Conservation (phyloP, 495 filamentous ascomycete genomes). For the Lineolata rhizophorae region DNA sequence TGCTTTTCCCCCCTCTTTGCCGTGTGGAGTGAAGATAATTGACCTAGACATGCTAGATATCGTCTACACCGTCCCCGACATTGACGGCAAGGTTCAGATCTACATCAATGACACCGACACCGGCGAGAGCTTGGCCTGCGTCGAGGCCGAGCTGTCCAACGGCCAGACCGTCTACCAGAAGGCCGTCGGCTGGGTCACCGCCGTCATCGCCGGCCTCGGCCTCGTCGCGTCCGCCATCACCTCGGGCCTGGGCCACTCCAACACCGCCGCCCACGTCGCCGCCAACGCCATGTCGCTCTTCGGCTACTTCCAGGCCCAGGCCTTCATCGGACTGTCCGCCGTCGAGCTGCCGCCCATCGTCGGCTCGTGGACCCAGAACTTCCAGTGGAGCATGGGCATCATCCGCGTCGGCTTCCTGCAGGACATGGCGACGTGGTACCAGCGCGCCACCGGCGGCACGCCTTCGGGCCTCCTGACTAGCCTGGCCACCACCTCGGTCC, state of each 20-base stretch:
- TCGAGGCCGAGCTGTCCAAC: constrained; percentile 78
- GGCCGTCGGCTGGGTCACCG: constrained; percentile 73
- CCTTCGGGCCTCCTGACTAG: constrained; percentile 60
- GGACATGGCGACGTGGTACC: constrained; percentile 83
- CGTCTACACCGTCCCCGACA: constrained; percentile 74
- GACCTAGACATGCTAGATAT: constrained; percentile 27
- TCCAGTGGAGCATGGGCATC: constrained; percentile 97
- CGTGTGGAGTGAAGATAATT: constrained; percentile 1
- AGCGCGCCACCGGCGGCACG: constrained; percentile 75
- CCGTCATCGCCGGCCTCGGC: constrained; percentile 65
- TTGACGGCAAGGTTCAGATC: constrained; percentile 72
- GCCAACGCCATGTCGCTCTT: constrained; percentile 85
- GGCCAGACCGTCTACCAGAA: constrained; percentile 81
- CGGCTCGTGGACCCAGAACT: constrained; percentile 89
- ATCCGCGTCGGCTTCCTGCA: constrained; percentile 78
- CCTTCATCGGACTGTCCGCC: constrained; percentile 76
- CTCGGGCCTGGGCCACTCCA: constrained; percentile 40
- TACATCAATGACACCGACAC: constrained; percentile 42
- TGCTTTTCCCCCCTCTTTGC: not conserved
- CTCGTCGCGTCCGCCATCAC: constrained; percentile 32
- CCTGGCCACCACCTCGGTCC: constrained; percentile 55
- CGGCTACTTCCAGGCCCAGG: constrained; percentile 88
- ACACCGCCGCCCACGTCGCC: constrained; percentile 88
- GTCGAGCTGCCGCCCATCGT: constrained; percentile 81
- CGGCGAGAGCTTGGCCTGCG: constrained; percentile 50